Base-by-base conservation (phyloP, 2,329 filamentous ascomycete genomes). In the Apiospora saccharicola region DNA sequence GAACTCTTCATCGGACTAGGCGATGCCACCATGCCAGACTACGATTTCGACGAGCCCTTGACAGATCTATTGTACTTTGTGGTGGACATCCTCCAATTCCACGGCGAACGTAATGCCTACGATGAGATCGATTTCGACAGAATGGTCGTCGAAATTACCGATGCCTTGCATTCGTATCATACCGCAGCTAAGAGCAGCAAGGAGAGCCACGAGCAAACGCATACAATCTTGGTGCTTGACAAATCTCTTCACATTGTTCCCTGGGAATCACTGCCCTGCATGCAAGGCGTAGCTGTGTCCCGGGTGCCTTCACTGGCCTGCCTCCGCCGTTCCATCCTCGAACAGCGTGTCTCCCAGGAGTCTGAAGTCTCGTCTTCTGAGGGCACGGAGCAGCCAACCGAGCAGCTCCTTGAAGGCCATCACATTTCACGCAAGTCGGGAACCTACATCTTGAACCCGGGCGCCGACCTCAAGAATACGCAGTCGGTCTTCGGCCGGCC, bases 41-140 rank as follows among this genome's bases (percentile, higher is more conserved):
- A 85, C 72, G 94, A 98, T 74, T 88, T 97, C 30, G 96, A 98
- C 75, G 96, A 98, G 78, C 90, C 92, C 0, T 85, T 99, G n/a
- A 94, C 92, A 76, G 96, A 99, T 80, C 85, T 99, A 41, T 88
- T 99, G 4, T 98, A 98, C 83, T 98, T 98, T 80, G 93, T 98
- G 0, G 92, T 99, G 7, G 96, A 99, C 78, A 95, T 98, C 70
- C 86, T 99, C 3, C 96, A 98, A 80, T 98, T 99, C 82, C 94
- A 98, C 77, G 96, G 96, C 22, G 97, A 99, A 83, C 90, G 91
- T 68, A 99, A 98, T 79, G 96, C 97, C 0, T 98, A 98, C 82
- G 96, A 99, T 77, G 96, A 99, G 83, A 94, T 99, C 74, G 96
- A 98, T 81, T 97, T 98, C 79, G 96, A 99, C 75, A 85, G 88